A percentile compares a stretch with the other conserved stretches of the same genome.
These are phyloP conservation scores for Penicillium cosmopolitanum DNA, from an alignment of 495 filamentous ascomycete genomes.

Conservation along the genomic window DNA sequence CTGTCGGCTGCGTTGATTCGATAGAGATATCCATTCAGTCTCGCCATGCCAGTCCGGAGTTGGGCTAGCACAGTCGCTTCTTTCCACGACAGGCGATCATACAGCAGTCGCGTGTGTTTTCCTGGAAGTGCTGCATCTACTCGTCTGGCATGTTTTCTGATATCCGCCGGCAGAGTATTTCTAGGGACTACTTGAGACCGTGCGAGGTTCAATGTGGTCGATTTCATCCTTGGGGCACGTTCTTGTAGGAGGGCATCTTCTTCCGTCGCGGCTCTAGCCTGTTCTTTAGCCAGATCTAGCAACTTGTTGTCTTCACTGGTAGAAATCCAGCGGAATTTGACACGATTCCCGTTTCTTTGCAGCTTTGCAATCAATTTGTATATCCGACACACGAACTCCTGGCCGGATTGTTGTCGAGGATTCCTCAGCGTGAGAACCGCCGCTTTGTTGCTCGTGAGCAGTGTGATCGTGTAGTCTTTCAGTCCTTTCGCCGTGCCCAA, in stretches of 20 bases:
- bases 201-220: constrained; percentile 4
- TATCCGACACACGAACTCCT: constrained; percentile 22
- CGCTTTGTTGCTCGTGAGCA: constrained; percentile 30
- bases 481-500: constrained; percentile 15
- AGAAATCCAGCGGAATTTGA: constrained; percentile 16
- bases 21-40: background rate
- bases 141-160: background rate
- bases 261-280: constrained; percentile 23
- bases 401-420: no score
- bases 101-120: constrained; percentile 3
- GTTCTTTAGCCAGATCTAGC: constrained; percentile 26
- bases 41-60: background rate
- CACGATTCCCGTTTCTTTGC: constrained; percentile 20
- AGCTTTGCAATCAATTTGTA: constrained; percentile 29
- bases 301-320: constrained; percentile 25
- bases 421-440: constrained; percentile 25
- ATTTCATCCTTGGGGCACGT: constrained; percentile 14
- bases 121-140: constrained; percentile 1
- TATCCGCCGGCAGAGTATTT: background rate
- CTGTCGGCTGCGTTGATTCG: background rate
- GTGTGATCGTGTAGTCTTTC: constrained; percentile 18
- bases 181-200: background rate
- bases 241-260: constrained; percentile 17
- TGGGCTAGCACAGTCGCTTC: background rate
- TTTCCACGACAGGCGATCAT: constrained; percentile 1